A percentile compares a stretch with the other conserved stretches of the same genome.
Conservation (phyloP, 805 yeast genomes). For the Saccharomycopsis olivae region DNA sequence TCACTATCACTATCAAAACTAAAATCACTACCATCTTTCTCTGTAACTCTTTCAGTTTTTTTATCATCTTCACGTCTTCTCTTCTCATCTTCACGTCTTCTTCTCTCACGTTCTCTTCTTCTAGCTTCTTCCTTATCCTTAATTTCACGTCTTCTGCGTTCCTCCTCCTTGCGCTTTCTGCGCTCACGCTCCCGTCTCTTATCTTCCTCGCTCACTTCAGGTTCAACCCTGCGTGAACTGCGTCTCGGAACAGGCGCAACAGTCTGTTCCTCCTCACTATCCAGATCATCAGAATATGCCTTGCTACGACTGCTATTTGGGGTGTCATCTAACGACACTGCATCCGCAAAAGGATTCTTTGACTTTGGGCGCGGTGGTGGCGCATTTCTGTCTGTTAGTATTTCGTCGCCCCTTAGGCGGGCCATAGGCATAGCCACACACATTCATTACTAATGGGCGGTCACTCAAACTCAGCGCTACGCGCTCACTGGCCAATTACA, state of each 20-base stretch:
- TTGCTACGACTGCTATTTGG: neutral
- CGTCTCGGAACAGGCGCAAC: neutral
- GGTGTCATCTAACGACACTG: constrained; percentile 9
- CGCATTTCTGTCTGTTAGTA: constrained; percentile 5
- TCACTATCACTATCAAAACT: constrained; percentile 13
- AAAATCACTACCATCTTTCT: constrained; percentile 1
- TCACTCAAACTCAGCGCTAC: too few species aligned
- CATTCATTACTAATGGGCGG: too few species aligned
- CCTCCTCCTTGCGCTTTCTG: constrained; percentile 7
- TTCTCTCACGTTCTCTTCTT: constrained; percentile 10
- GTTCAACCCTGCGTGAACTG: constrained; percentile 4
- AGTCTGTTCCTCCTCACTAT: neutral
- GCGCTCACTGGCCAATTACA: too few species aligned
- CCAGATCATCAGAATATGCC: constrained; percentile 7
- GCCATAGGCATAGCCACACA: too few species aligned
- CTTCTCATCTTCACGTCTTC: constrained; percentile 11
- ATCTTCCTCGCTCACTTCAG: constrained; percentile 1
- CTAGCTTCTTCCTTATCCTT: constrained; percentile 3
- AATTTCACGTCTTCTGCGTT: constrained; percentile 6
- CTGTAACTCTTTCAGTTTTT: constrained; percentile 1
- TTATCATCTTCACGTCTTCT: constrained; percentile 10
- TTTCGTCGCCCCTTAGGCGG: too few species aligned
- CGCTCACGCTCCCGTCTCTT: constrained; percentile 8
- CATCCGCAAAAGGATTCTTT: constrained; percentile 17
- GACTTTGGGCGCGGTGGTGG: constrained; percentile 18